Evolutionary conservation across 108 stramenopile genomes (phyloP).

Genomic region (Cyclotella kingstonii): DNA sequence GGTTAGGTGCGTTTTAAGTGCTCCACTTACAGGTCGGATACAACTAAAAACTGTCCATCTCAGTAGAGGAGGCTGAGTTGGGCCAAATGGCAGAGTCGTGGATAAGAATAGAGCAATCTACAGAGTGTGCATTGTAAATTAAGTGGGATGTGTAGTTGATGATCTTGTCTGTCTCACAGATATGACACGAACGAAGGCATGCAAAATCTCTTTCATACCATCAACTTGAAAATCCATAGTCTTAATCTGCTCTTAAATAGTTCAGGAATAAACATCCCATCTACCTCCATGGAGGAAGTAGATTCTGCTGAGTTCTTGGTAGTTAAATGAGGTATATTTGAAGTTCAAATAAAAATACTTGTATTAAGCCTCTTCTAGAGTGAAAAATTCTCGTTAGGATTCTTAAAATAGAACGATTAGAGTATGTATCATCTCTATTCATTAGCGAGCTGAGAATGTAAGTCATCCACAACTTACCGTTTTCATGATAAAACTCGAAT

Average conservation of each 20-base stretch:
- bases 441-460: too few species aligned
- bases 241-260: constrained; percentile 77
- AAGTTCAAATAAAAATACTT: too few species aligned
- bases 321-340: too few species aligned
- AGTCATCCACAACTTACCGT: too few species aligned
- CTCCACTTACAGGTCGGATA: too few species aligned
- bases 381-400: too few species aligned
- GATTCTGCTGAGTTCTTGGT: constrained; percentile 45
- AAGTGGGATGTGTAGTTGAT: constrained; percentile 21
- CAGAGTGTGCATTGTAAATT: constrained; percentile 36
- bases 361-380: too few species aligned
- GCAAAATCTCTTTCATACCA: constrained; percentile 29
- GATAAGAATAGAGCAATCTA: constrained; percentile 13
- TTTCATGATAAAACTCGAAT: too few species aligned
- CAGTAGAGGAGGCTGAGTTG: constrained; percentile 44
- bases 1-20: too few species aligned
- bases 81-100: constrained; percentile 24
- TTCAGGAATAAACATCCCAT: constrained; percentile 59
- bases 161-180: constrained; percentile 44
- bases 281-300: constrained; percentile 49
- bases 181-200: constrained; percentile 54
- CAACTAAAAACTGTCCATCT: too few species aligned
- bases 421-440: too few species aligned
- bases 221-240: constrained; percentile 26
- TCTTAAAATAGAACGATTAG: too few species aligned